phyloP scores from a whole-genome alignment of 1,284 basidiomycete genomes.

The Tilletia horrida region DNA sequence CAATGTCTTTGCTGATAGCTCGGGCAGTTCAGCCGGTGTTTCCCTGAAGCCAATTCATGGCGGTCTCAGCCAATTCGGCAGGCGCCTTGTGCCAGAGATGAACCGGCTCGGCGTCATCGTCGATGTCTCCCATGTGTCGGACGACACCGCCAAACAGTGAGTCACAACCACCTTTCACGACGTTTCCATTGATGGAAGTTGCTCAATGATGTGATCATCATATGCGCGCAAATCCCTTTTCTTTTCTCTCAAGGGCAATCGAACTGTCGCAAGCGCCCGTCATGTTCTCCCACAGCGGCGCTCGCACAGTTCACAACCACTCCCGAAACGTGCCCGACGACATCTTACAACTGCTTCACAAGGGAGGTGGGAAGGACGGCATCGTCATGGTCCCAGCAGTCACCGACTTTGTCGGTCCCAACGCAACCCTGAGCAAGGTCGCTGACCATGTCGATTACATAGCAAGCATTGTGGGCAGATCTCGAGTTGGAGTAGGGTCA shows the following conservation, averaged over 20 bases:
- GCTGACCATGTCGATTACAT: slow-evolving; percentile 30
- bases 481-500: slow-evolving; percentile 23
- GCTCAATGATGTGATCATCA: too few relatives aligned
- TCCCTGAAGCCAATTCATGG: slow-evolving; percentile 22
- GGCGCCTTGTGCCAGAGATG: slow-evolving; percentile 24
- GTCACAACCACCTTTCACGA: neutral
- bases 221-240: too few relatives aligned
- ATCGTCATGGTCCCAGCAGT: slow-evolving; percentile 24
- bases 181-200: neutral
- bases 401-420: slow-evolving; percentile 22
- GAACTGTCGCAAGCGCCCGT: slow-evolving; percentile 36
- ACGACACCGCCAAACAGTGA: slow-evolving; percentile 36
- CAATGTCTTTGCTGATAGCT: slow-evolving; percentile 29
- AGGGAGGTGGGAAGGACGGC: slow-evolving; percentile 16
- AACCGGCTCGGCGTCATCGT: slow-evolving; percentile 34
- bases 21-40: slow-evolving; percentile 16
- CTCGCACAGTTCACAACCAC: slow-evolving; percentile 31
- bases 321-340: slow-evolving; percentile 33
- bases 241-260: slow-evolving; percentile 29
- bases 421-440: slow-evolving; percentile 17
- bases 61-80: slow-evolving; percentile 24
- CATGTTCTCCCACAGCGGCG: slow-evolving; percentile 53
- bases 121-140: slow-evolving; percentile 46
- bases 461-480: slow-evolving; percentile 21
- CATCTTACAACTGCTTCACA: slow-evolving; percentile 18